Base-by-base conservation (phyloP, 2,329 filamentous ascomycete genomes). In the Alternaria longipes region DNA sequence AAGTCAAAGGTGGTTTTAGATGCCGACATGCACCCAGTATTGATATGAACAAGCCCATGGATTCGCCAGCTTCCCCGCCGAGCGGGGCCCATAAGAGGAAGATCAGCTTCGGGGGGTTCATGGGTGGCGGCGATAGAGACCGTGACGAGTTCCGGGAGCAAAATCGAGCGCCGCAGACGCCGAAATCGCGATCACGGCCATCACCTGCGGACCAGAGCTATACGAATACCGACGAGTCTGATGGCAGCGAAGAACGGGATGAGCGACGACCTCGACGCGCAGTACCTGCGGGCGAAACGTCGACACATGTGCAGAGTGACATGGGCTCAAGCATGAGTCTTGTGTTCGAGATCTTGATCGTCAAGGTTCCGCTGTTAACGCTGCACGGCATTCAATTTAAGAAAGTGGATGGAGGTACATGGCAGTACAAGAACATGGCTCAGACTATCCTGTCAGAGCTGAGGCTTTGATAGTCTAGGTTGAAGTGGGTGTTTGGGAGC, bases 341-440 rank as follows among this genome's bases (percentile, higher is more conserved):
- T 54, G 89, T 92, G 66, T 99, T 98, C 75, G 95, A 99, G 77
- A 97, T 98, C 65, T 89, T 97, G 69, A 95, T 99, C 69, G 95
- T 99, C 77, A 99, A 99, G 81, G 93, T 99, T 26, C 95, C 95
- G 12, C 83, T 99, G 53, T 88, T 99, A 62, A 93, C 91, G 42
- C 82, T 99, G 59, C 94, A 99, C 75, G 95, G 95, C 50, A 94
- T 99, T 63, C 95, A 98, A 78, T 99, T 99, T 84, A 99, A 99
- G 85, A 93, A 95, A 76, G 90, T 98, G 69, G 88, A 92, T 59
- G 94, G 95, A 36, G 94, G 96, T 61, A 98, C 95, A 60, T 98
- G 94, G 94, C 94, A 97, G 79, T 99, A 97, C 82, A 97, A 97
- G 84, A 94, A 92, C 74, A 96, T 98, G 93, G 95, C 95, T 36